A percentile compares a stretch with the other conserved stretches of the same genome.
These are phyloP conservation scores for Dacryopinax spathularia DNA, from an alignment of 768 basidiomycete species.

Conservation along the genomic window DNA sequence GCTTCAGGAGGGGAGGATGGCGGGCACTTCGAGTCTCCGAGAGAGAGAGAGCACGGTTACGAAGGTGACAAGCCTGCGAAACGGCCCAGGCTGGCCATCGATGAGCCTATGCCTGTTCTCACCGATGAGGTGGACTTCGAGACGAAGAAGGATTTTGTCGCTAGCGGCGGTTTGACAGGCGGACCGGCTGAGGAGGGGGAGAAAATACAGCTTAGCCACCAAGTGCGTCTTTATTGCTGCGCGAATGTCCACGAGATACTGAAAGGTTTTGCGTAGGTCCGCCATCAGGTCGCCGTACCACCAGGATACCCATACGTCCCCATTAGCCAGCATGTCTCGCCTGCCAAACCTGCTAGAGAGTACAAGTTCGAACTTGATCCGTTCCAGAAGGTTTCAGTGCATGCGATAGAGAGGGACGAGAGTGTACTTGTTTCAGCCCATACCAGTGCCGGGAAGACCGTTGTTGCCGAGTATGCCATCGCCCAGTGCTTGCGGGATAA, in stretches of 20 bases:
- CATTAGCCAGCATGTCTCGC: slow-evolving; percentile 81
- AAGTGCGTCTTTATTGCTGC: slow-evolving; percentile 33
- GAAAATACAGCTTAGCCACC: slow-evolving; percentile 64
- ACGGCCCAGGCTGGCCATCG: slow-evolving; percentile 40
- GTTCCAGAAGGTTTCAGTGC: slow-evolving; percentile 87
- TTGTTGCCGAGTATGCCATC: slow-evolving; percentile 98
- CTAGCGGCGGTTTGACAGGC: slow-evolving; percentile 74
- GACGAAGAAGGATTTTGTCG: slow-evolving; percentile 80
- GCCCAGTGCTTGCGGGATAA: slow-evolving; percentile 88
- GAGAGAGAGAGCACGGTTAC: too few relatives aligned
- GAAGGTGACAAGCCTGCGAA: slow-evolving; percentile 27
- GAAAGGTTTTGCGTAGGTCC: slow-evolving; percentile 38
- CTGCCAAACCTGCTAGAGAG: slow-evolving; percentile 74
- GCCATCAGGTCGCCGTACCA: slow-evolving; percentile 93
- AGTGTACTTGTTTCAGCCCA: slow-evolving; percentile 96
- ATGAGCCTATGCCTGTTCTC: slow-evolving; percentile 54
- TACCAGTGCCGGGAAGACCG: slow-evolving; percentile 97
- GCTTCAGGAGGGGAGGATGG: not conserved
- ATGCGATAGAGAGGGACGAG: slow-evolving; percentile 93
- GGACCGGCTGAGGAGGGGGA: slow-evolving; percentile 45
- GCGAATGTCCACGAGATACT: not conserved
- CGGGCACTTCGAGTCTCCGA: too few relatives aligned
- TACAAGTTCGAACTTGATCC: slow-evolving; percentile 97
- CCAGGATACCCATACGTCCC: slow-evolving; percentile 81
- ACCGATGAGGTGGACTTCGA: slow-evolving; percentile 93